Base-by-base conservation (phyloP, 108 stramenopile genomes). In the Cyclotella sp. region DNA sequence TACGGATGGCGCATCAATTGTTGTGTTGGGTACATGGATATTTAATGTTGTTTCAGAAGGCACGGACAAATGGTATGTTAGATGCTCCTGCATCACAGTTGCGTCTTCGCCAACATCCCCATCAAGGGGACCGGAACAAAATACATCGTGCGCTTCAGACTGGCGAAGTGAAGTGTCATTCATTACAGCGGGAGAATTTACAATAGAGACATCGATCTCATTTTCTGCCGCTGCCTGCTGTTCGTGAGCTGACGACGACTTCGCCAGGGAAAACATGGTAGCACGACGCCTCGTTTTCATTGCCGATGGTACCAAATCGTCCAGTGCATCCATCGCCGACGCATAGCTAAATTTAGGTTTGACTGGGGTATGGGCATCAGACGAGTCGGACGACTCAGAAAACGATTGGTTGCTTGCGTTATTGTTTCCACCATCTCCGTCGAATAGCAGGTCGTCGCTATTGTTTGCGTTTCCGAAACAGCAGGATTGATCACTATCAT, bases 291-390 rank as follows among this genome's bases (percentile, higher is more conserved):
- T 18, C 0, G 26, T 22, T 39, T 69, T 69, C 53, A 69, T 55
- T 15, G 68, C 68, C 49, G 68, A 69, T 9, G 68, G 68, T 8
- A 55, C 54, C 14, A 69, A 52, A 34, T 54, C 54, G 27, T 75
- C 75, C 44, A 75, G 58, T 59, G 64, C 63, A 26, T 75, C 75
- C 75, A 75, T 59, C 0, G 65, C 64, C 10, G 75, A 42, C n/a
- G 65, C 75, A 47, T 75, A 75, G 57, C 65, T 75, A 29, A 75
- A 75, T 40, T 57, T 66, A 0, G 34, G 63, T 21, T 64, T 72
- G 45, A 13, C 40, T 47, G 68, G 68, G 15, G 68, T 54, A 30
- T 53, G 44, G 26, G 34, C 22, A 19, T 51, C 49, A 24, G 22
- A 45, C 8, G 43, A 64, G 6, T 64, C 63, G 1, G 19, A 44